A percentile compares a stretch with the other conserved stretches of the same genome.
Conservation (phyloP, 2,329 filamentous ascomycete genomes). For the Lasiodiplodia sp. region DNA sequence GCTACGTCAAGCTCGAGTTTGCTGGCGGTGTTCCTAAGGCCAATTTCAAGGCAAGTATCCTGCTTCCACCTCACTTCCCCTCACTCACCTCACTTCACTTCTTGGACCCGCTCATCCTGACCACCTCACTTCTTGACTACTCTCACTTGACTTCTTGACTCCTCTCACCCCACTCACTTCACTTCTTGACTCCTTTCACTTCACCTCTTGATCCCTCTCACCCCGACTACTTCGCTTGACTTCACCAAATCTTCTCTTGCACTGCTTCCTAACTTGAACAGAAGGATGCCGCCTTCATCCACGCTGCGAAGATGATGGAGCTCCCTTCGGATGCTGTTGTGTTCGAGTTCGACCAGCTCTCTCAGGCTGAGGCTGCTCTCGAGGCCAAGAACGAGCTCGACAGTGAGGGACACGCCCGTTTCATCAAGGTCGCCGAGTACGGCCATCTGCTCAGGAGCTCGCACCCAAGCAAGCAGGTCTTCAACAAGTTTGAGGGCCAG, state of each 20-base stretch:
- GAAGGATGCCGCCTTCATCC: slow-evolving; percentile 28
- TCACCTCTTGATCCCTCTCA: neutral
- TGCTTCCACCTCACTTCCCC: neutral
- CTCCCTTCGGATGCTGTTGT: slow-evolving; percentile 29
- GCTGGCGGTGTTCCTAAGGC: neutral
- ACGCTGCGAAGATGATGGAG: slow-evolving; percentile 1
- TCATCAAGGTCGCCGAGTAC: slow-evolving; percentile 38
- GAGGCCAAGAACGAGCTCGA: slow-evolving; percentile 31
- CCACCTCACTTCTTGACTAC: neutral
- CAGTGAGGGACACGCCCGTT: slow-evolving; percentile 29
- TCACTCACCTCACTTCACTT: slow-evolving; percentile 8
- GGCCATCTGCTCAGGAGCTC: slow-evolving; percentile 33
- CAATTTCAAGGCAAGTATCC: neutral
- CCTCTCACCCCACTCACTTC: neutral
- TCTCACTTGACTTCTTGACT: neutral
- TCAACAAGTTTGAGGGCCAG: slow-evolving; percentile 45
- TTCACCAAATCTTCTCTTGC: slow-evolving; percentile 29
- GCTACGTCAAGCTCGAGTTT: slow-evolving; percentile 3
- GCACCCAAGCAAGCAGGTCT: slow-evolving; percentile 36
- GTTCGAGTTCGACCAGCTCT: slow-evolving; percentile 50
- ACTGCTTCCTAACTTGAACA: neutral
- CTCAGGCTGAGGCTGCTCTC: slow-evolving; percentile 42
- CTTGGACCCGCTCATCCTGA: slow-evolving; percentile 20
- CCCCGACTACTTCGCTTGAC: neutral
- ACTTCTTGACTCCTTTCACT: neutral